Evolutionary conservation across 1,139 yeast genomes (phyloP).

Genomic region (Diutina sp.): DNA sequence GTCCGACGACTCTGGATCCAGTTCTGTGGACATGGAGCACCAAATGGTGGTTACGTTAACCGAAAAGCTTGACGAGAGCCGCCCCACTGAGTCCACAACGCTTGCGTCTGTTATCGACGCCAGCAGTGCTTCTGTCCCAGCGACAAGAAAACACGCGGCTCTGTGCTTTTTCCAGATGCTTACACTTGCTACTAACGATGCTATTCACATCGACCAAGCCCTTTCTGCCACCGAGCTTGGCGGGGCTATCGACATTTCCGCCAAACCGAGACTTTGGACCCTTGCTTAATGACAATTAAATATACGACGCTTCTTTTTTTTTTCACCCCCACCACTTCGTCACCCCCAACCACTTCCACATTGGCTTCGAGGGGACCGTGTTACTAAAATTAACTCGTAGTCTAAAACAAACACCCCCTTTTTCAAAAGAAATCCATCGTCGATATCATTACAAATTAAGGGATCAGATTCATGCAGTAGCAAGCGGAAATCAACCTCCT

Average conservation of each 20-base stretch:
- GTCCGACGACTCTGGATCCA: neutral
- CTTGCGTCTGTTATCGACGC: neutral
- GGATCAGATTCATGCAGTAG: neutral
- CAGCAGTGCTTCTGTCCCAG: neutral
- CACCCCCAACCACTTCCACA: no score
- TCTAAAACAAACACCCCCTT: no score
- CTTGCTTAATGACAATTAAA: neutral
- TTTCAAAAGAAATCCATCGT: no score
- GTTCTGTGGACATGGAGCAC: neutral
- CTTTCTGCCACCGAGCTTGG: neutral
- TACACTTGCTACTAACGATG: slow-evolving; percentile 71
- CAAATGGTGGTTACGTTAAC: neutral
- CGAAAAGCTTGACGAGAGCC: neutral
- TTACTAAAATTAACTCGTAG: no score
- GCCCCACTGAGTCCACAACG: neutral
- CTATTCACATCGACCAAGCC: slow-evolving; percentile 47
- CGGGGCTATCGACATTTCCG: neutral
- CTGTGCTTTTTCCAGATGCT: slow-evolving; percentile 72
- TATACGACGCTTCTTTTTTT: neutral
- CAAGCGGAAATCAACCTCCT: neutral
- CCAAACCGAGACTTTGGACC: neutral
- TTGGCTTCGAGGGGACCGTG: no score
- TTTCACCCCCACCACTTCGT: no score
- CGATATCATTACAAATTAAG: no score
- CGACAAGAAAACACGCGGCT: slow-evolving; percentile 42